A percentile compares a stretch with the other conserved stretches of the same genome.
Evolutionary conservation across 371 early-diverging fungal genomes (phyloP).

Genomic region (Coemansia sp.): DNA sequence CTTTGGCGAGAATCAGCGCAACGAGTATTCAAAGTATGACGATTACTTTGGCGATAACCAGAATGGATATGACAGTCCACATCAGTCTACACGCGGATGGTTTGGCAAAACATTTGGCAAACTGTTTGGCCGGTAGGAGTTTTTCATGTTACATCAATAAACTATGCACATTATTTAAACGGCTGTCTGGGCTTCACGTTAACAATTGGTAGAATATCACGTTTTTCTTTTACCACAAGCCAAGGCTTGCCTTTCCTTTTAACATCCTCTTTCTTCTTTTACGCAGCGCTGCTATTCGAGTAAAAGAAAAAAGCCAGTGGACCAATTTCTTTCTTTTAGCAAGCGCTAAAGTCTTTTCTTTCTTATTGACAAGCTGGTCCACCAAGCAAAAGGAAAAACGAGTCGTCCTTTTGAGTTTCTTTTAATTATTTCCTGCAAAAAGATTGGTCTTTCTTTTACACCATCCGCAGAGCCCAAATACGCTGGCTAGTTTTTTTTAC

Average conservation of each 20-base stretch:
- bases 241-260: conserved; percentile 8
- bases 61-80: neutral
- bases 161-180: neutral
- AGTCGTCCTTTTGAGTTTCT: neutral
- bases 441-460: conserved; percentile 1
- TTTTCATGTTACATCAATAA: neutral
- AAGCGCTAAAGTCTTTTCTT: neutral
- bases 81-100: neutral
- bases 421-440: neutral
- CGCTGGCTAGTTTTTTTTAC: neutral
- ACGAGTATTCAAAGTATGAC: conserved; percentile 3
- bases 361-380: neutral
- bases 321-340: conserved; percentile 3
- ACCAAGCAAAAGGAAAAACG: neutral
- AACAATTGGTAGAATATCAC: neutral
- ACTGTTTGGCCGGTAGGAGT: neutral
- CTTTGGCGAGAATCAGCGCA: conserved; percentile 1
- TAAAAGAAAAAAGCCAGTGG: neutral
- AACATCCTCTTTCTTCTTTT: too few species aligned
- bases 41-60: conserved; percentile 1
- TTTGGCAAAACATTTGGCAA: neutral
- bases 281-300: too few species aligned
- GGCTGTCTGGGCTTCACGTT: neutral
- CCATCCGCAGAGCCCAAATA: neutral
- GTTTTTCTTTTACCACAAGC: conserved; percentile 1